A percentile compares a stretch with the other conserved stretches of the same genome.
These are phyloP conservation scores for Lomentospora prolificans DNA, from an alignment of 2,329 filamentous ascomycete genomes.

Conservation along the genomic window DNA sequence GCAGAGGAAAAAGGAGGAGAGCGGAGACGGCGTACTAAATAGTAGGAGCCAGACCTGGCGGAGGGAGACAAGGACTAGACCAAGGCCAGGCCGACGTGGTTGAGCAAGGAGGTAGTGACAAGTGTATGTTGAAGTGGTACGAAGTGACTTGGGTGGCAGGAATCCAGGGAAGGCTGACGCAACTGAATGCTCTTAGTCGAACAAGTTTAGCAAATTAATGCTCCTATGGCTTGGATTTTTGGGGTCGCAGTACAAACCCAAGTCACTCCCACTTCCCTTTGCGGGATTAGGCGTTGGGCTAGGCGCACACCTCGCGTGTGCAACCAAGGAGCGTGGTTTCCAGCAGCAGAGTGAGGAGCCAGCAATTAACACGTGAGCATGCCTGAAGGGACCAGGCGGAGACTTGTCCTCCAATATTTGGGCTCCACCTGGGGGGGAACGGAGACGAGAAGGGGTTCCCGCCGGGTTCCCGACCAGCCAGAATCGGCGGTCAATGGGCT, in stretches of 20 bases:
- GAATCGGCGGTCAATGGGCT: neutral
- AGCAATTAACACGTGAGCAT: neutral
- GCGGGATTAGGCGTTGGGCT: neutral
- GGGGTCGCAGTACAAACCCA: neutral
- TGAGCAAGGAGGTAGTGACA: neutral
- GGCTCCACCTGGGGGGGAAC: too few relatives aligned
- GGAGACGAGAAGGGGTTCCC: neutral
- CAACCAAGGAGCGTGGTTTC: neutral
- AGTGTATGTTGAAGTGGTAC: neutral
- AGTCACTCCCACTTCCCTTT: neutral
- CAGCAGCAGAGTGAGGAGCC: neutral
- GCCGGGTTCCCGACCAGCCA: neutral
- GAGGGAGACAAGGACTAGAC: neutral
- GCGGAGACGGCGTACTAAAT: conserved; percentile 5
- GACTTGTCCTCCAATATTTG: too few relatives aligned
- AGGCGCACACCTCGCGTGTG: neutral
- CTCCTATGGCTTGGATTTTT: neutral
- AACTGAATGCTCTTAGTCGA: neutral
- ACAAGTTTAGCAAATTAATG: neutral
- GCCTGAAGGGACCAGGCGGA: neutral
- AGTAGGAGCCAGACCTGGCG: neutral
- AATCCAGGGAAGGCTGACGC: conserved; percentile 5
- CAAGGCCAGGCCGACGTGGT: conserved; percentile 1
- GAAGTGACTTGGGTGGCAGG: neutral
- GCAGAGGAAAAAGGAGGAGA: neutral